Conservation (phyloP, 352 stramenopile genomes). For the Globisporangium parvum region DNA sequence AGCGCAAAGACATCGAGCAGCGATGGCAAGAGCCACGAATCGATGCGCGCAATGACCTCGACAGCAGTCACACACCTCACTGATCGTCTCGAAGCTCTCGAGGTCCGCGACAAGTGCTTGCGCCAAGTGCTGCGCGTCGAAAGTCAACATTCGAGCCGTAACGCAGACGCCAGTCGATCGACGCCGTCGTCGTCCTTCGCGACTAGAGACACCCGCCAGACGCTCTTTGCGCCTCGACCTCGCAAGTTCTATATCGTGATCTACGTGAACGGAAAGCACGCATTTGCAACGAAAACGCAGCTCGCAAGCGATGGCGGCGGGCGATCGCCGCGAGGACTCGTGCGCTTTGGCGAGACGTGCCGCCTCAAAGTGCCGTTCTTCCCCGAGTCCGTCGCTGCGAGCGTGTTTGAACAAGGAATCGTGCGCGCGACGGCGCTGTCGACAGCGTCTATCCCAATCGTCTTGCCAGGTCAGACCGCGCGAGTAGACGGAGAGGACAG, state of each 20-base stretch:
- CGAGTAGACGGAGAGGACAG: neutral
- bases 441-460: constrained; percentile 37
- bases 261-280: constrained; percentile 36
- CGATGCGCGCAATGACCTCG: neutral
- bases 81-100: constrained; percentile 24
- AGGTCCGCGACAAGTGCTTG: constrained; percentile 29
- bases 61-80: constrained; percentile 13
- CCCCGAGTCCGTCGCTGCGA: constrained; percentile 34
- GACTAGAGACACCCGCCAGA: neutral
- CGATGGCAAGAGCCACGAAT: neutral
- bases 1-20: too few relatives aligned
- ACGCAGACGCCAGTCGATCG: neutral
- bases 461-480: constrained; percentile 37
- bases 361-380: constrained; percentile 43
- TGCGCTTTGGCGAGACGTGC: constrained; percentile 43
- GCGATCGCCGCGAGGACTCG: constrained; percentile 16
- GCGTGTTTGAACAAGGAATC: constrained; percentile 43
- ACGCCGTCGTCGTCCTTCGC: neutral
- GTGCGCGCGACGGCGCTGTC: constrained; percentile 34
- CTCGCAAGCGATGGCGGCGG: neutral
- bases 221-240: neutral
- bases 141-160: neutral
- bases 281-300: constrained; percentile 22
- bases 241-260: constrained; percentile 30
- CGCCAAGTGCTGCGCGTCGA: constrained; percentile 20